phyloP scores from a whole-genome alignment of 495 filamentous ascomycete species.

The Podospora pseudopauciseta region DNA sequence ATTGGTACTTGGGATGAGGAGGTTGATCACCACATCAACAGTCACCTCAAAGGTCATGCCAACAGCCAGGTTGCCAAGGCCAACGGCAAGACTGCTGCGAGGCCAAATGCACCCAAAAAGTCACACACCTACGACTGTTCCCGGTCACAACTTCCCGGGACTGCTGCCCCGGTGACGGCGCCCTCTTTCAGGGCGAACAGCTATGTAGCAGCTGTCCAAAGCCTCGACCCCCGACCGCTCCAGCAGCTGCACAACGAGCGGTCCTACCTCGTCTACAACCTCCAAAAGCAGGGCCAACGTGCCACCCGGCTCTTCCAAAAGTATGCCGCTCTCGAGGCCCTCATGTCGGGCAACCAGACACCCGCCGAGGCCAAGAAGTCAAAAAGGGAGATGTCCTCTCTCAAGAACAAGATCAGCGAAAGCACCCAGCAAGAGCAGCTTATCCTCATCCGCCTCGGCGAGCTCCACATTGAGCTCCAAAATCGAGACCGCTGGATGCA shows the following conservation, averaged over 20 bases:
- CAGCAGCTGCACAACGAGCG: conserved; percentile 39
- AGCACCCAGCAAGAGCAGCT: conserved; percentile 38
- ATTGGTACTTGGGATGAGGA: background rate
- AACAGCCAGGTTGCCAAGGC: conserved; percentile 1
- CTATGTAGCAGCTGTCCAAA: conserved; percentile 13
- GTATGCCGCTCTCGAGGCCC: conserved; percentile 30
- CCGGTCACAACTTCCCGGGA: background rate
- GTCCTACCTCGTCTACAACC: conserved; percentile 35
- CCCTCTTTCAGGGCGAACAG: conserved; percentile 3
- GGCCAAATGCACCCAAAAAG: background rate
- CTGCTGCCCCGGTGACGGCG: background rate
- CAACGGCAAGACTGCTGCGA: background rate
- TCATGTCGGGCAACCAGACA: conserved; percentile 11
- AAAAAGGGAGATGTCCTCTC: conserved; percentile 14
- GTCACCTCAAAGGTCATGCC: background rate
- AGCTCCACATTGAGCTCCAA: conserved; percentile 43
- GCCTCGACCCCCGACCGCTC: conserved; percentile 32
- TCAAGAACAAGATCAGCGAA: conserved; percentile 32
- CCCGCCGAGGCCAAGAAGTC: conserved; percentile 14
- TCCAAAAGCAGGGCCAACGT: conserved; percentile 36
- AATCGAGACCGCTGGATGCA: conserved; percentile 35
- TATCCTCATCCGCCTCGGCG: conserved; percentile 39
- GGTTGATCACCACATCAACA: background rate
- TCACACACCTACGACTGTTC: background rate
- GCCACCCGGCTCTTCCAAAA: conserved; percentile 32